These are phyloP conservation scores for Eucalyptus grandis DNA, from an alignment of 345 rosid species.

Conservation along the genomic window DNA sequence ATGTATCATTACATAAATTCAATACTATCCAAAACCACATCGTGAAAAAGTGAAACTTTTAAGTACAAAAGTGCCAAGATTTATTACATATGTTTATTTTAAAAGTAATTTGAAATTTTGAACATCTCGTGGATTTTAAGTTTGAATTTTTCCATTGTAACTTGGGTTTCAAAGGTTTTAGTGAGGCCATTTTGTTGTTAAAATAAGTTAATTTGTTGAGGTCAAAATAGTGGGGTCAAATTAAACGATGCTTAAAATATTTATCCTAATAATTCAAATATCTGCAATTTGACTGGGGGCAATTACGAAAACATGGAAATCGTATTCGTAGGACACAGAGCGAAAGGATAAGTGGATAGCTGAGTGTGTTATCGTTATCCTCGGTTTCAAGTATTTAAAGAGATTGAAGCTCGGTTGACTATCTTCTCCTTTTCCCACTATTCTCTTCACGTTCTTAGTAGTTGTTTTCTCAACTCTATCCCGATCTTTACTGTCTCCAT, in stretches of 20 bases:
- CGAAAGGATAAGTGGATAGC: not conserved
- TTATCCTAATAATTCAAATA: not conserved
- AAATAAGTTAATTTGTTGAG: not conserved
- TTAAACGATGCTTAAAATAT: not conserved
- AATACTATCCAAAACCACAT: not conserved
- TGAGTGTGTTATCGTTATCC: not conserved
- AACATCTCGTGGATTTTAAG: not conserved
- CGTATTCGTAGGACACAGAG: not conserved
- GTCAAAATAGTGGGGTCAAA: not conserved
- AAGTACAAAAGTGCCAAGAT: not conserved
- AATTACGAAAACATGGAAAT: not conserved
- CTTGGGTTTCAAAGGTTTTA: not conserved
- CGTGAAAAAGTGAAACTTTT: not conserved
- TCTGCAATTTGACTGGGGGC: not conserved
- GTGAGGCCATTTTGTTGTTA: not conserved
- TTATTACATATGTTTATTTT: not conserved
- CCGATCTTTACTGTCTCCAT: not conserved
- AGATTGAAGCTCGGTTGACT: not conserved
- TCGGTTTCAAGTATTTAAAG: no score
- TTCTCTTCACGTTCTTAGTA: not conserved
- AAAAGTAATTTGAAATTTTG: not conserved
- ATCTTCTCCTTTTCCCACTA: not conserved
- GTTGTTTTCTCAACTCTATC: not conserved
- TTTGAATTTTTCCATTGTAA: not conserved
- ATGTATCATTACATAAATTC: not conserved